These are phyloP conservation scores for Crithidia brevicula DNA, from an alignment of 208 protist species.

Conservation along the genomic window DNA sequence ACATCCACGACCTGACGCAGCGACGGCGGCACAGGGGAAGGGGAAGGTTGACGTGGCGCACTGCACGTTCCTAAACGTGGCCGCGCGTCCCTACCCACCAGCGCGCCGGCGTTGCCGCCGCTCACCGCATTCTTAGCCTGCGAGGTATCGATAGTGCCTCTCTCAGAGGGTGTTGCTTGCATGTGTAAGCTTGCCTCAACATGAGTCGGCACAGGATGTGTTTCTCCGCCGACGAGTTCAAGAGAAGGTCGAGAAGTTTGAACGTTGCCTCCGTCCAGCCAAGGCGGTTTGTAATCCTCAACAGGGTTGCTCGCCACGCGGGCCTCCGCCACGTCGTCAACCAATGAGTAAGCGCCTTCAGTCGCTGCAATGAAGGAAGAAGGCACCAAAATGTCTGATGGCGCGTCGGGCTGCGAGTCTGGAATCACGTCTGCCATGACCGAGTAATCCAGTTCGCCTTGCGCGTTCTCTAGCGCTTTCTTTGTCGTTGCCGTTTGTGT, in stretches of 20 bases:
- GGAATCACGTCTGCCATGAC: slow-evolving; percentile 2
- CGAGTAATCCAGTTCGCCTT: not conserved
- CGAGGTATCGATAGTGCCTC: too few relatives aligned
- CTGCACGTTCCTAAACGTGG: slow-evolving; percentile 7
- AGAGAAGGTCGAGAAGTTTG: too few relatives aligned
- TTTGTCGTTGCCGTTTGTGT: too few relatives aligned
- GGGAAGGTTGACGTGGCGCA: slow-evolving; percentile 13
- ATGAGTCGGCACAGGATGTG: too few relatives aligned
- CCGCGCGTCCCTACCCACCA: not conserved
- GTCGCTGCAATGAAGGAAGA: slow-evolving; percentile 3
- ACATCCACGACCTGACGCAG: not conserved
- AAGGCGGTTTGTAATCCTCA: too few relatives aligned
- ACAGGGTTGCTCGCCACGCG: too few relatives aligned
- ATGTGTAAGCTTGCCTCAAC: too few relatives aligned
- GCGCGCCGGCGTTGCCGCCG: too few relatives aligned
- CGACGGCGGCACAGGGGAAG: not conserved
- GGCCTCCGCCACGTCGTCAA: not conserved
- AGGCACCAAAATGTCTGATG: not conserved
- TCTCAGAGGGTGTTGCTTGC: too few relatives aligned
- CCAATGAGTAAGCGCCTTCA: not conserved
- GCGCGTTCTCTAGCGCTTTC: too few relatives aligned
- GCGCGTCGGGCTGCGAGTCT: slow-evolving; percentile 1
- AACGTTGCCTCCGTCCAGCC: too few relatives aligned
- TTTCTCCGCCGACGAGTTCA: not conserved
- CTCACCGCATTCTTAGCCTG: too few relatives aligned